Conservation (phyloP, 495 filamentous ascomycete genomes). For the Penicillium verhagenii region DNA sequence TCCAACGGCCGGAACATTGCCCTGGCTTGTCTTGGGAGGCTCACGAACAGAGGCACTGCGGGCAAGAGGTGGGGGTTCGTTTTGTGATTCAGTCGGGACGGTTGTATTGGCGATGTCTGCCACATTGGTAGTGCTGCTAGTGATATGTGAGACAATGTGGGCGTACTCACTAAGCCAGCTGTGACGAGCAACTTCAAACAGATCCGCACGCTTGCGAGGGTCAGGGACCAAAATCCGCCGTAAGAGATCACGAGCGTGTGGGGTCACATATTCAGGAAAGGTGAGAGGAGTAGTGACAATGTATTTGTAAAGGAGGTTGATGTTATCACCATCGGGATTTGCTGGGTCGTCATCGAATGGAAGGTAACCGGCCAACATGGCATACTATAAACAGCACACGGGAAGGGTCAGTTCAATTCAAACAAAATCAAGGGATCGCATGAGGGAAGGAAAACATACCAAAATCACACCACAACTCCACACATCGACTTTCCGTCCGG, state of each 20-base stretch:
- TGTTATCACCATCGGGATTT: conserved; percentile 98
- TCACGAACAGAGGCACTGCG: conserved; percentile 93
- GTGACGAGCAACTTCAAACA: conserved; percentile 97
- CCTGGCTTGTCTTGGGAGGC: conserved; percentile 66
- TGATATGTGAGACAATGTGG: conserved; percentile 93
- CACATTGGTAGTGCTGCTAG: conserved; percentile 86
- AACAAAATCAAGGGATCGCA: neutral
- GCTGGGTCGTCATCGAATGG: conserved; percentile 98
- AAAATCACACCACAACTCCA: conserved; percentile 99
- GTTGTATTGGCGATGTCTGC: conserved; percentile 83
- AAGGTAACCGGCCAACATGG: conserved; percentile 98
- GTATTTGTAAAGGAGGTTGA: conserved; percentile 98
- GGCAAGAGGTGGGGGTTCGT: conserved; percentile 64
- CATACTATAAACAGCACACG: conserved; percentile 65
- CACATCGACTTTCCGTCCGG: conserved; percentile 95
- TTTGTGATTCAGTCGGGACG: conserved; percentile 51
- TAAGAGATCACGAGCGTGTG: conserved; percentile 90
- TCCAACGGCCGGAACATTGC: conserved; percentile 56
- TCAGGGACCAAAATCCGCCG: conserved; percentile 95
- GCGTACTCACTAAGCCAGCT: conserved; percentile 98
- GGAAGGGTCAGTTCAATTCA: conserved; percentile 8
- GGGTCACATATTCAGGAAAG: conserved; percentile 98
- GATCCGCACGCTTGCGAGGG: conserved; percentile 87
- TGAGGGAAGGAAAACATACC: conserved; percentile 48
- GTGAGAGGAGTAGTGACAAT: conserved; percentile 97